phyloP scores from a whole-genome alignment of 768 basidiomycete genomes.

The Calvatia gigantea region DNA sequence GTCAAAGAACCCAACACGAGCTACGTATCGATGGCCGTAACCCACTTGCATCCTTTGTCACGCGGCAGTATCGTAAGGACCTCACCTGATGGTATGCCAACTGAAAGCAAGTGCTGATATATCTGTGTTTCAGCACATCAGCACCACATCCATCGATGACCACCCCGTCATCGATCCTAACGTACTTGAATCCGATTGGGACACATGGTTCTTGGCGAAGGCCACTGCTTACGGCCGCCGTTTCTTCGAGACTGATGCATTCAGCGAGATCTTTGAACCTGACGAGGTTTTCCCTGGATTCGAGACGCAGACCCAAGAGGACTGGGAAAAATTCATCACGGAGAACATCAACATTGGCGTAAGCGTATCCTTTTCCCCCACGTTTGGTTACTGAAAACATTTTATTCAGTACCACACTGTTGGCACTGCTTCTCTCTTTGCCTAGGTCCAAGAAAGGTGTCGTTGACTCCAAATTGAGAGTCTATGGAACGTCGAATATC shows the following conservation, averaged over 20 bases:
- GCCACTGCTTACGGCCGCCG: conserved; percentile 28
- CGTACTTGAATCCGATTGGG: conserved; percentile 29
- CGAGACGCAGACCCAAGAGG: conserved; percentile 18
- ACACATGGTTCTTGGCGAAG: conserved; percentile 28
- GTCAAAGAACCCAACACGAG: conserved; percentile 27
- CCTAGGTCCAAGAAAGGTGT: conserved; percentile 33
- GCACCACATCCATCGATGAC: conserved; percentile 55
- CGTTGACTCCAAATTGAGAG: conserved; percentile 40
- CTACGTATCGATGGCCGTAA: conserved; percentile 30
- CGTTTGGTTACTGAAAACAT: background rate
- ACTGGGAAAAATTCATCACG: conserved; percentile 24
- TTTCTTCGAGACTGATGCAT: conserved; percentile 26
- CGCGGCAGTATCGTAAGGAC: conserved; percentile 36
- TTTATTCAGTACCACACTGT: conserved; percentile 27
- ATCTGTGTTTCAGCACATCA: conserved; percentile 34
- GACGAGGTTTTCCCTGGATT: conserved; percentile 27
- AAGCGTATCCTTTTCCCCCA: conserved; percentile 4
- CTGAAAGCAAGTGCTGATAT: conserved; percentile 18
- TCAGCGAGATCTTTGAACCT: conserved; percentile 25
- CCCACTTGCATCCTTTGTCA: conserved; percentile 41
- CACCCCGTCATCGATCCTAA: conserved; percentile 61
- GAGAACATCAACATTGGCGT: conserved; percentile 22
- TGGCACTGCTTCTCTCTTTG: conserved; percentile 20
- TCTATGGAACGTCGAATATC: conserved; percentile 46
- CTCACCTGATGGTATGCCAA: conserved; percentile 3